phyloP scores from a whole-genome alignment of 306 rosid species.

The Carpinus viminea region DNA sequence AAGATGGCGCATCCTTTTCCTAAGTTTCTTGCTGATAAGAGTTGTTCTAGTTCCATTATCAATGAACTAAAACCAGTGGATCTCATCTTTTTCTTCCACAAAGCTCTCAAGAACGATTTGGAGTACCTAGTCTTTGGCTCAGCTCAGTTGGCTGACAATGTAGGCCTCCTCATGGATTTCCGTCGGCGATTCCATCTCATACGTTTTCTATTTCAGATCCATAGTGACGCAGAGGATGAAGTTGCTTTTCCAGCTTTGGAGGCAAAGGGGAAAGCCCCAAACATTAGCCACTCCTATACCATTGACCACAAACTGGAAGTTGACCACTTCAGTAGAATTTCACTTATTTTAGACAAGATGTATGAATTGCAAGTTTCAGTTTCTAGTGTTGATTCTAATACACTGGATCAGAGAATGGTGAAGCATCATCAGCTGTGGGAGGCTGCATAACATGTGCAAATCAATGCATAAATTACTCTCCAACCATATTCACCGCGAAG shows the following conservation, averaged over 20 bases:
- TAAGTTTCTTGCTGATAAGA: conserved; percentile 37
- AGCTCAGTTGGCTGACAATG: conserved; percentile 64
- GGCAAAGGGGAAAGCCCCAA: conserved; percentile 66
- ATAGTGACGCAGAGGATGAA: conserved; percentile 89
- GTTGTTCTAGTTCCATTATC: conserved; percentile 41
- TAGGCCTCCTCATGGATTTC: conserved; percentile 55
- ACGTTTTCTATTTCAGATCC: conserved; percentile 68
- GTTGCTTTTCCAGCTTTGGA: conserved; percentile 97
- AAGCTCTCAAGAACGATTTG: conserved; percentile 90
- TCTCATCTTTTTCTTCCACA: conserved; percentile 78
- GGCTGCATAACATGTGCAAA: conserved; percentile 70
- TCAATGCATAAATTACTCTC: conserved; percentile 59
- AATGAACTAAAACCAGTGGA: conserved; percentile 77
- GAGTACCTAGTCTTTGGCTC: conserved; percentile 80
- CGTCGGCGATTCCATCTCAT: conserved; percentile 61
- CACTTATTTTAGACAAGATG: conserved; percentile 65
- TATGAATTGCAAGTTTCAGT: conserved; percentile 47
- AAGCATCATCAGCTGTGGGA: conserved; percentile 49
- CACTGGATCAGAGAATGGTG: conserved; percentile 38
- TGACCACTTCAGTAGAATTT: conserved; percentile 56
- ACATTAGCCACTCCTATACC: conserved; percentile 82
- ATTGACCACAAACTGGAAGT: conserved; percentile 80
- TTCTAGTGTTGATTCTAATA: conserved; percentile 40
- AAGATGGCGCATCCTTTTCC: conserved; percentile 43
- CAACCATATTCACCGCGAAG: conserved; percentile 75